Conservation (phyloP, 257 asterid species). For the Hygrophila difformis region DNA sequence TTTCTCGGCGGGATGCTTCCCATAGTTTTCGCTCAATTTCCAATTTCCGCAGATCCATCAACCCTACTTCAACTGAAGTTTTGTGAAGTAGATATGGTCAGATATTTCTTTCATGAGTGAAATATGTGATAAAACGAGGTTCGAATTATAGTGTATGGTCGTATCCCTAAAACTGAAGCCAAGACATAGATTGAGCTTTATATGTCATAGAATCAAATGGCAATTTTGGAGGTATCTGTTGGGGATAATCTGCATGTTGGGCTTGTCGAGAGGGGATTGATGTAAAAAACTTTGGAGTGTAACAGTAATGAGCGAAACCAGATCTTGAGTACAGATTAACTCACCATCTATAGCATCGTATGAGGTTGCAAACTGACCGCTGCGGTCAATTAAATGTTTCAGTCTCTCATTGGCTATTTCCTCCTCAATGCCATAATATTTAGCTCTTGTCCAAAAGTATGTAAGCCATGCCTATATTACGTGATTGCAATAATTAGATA, state of each 20-base stretch:
- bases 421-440: conserved; percentile 74
- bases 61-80: conserved; percentile 79
- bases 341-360: conserved; percentile 84
- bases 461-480: conserved; percentile 86
- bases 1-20: conserved; percentile 91
- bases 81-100: no score
- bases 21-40: conserved; percentile 76
- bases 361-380: conserved; percentile 79
- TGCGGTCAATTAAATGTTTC: conserved; percentile 79
- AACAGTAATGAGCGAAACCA: not conserved
- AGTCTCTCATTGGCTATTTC: conserved; percentile 63
- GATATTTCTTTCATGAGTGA: conserved; percentile 1
- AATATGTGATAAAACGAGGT: not conserved
- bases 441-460: conserved; percentile 90
- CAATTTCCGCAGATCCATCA: conserved; percentile 73
- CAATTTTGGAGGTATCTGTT: not conserved
- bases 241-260: not conserved
- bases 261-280: no score
- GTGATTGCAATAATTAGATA: conserved; percentile 1
- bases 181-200: no score
- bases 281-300: not conserved
- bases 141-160: no score
- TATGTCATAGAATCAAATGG: no score
- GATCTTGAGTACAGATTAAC: conserved; percentile 10
- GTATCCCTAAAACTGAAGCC: no score